Base-by-base conservation (phyloP, 75 land plant species). In the Azolla pinnata region DNA sequence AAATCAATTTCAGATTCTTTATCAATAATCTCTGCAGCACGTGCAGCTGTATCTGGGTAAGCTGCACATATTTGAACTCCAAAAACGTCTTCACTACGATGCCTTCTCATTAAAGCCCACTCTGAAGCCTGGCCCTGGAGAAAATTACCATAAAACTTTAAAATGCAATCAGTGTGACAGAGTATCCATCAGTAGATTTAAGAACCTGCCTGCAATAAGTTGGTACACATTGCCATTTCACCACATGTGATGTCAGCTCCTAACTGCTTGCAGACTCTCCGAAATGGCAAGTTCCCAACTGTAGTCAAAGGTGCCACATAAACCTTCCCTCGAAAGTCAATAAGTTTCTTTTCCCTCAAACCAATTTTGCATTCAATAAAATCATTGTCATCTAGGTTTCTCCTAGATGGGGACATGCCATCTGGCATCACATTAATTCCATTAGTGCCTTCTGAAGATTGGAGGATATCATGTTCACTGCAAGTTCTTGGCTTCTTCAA, bases 231-330 rank as follows among this genome's bases (percentile, higher is more conserved):
- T 24, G 99, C 99, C 99, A 95, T 95, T 74, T 95, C 99, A 63
- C 99, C 99, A 79, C 99, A 95, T 10, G 99, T 95, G 21, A 95
- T 78, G 70, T 95, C 99, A 40, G 96, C 99, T 29, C 99, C 99
- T 25, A 95, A 46, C 10, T 59, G 57, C 67, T 89, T 88, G 65
- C 99, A 95, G 56, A 95, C 75, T 63, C 96, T 79, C 46, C 99
- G 61, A 60, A 85, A 95, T 29, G 99, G 99, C 35, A 95, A 82
- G 67, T 95, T 95, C 24, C 99, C 99, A 25, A 89, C 99, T 33
- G 99, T 95, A 38, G 99, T 95, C 34, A 95, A 64, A 53, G 99
- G 99, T 1, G 99, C 99, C 64, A 95, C 81, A 76, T 86, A 95
- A 12, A 95, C 64, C 78, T 89, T 95, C 2, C 66, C 85, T 53